phyloP scores from a whole-genome alignment of 768 basidiomycete genomes.

The Podaxis rugospora region DNA sequence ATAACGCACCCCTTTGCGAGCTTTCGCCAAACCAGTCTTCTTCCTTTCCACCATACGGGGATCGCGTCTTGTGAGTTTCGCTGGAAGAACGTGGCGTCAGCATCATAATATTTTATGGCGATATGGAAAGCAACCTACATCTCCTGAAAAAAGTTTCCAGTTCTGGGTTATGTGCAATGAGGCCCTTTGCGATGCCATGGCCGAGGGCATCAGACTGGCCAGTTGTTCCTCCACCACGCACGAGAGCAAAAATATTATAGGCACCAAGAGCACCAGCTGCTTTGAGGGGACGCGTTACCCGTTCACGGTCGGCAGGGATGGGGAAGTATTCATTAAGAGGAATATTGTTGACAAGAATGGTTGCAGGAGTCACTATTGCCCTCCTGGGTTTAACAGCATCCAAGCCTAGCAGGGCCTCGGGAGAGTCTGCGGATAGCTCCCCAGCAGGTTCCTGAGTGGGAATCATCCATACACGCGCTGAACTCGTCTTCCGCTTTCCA shows the following conservation, averaged over 20 bases:
- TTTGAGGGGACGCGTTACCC: slow-evolving; percentile 78
- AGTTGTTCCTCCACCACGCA: slow-evolving; percentile 84
- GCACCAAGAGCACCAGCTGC: slow-evolving; percentile 80
- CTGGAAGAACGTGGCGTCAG: slow-evolving; percentile 33
- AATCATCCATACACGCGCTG: slow-evolving; percentile 93
- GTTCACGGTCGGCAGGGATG: slow-evolving; percentile 70
- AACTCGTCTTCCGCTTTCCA: slow-evolving; percentile 85
- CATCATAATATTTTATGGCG: slow-evolving; percentile 2
- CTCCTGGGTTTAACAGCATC: slow-evolving; percentile 18
- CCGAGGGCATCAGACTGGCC: slow-evolving; percentile 90
- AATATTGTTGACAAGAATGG: slow-evolving; percentile 81
- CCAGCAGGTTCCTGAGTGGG: slow-evolving; percentile 35
- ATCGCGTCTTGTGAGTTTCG: slow-evolving; percentile 83
- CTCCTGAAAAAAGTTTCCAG: slow-evolving; percentile 62
- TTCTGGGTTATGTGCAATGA: slow-evolving; percentile 67
- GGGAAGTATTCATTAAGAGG: slow-evolving; percentile 80
- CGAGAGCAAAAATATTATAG: slow-evolving; percentile 74
- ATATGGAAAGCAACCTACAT: slow-evolving; percentile 43
- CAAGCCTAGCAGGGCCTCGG: slow-evolving; percentile 24
- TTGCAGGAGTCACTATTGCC: slow-evolving; percentile 43
- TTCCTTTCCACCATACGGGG: slow-evolving; percentile 98
- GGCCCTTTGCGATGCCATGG: slow-evolving; percentile 70
- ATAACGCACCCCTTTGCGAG: slow-evolving; percentile 79
- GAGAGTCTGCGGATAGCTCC: slow-evolving; percentile 12
- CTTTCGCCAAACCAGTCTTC: slow-evolving; percentile 91